A percentile compares a stretch with the other conserved stretches of the same genome.
phyloP scores from a whole-genome alignment of 2,329 filamentous ascomycete genomes.

The Ilyonectria sp. region DNA sequence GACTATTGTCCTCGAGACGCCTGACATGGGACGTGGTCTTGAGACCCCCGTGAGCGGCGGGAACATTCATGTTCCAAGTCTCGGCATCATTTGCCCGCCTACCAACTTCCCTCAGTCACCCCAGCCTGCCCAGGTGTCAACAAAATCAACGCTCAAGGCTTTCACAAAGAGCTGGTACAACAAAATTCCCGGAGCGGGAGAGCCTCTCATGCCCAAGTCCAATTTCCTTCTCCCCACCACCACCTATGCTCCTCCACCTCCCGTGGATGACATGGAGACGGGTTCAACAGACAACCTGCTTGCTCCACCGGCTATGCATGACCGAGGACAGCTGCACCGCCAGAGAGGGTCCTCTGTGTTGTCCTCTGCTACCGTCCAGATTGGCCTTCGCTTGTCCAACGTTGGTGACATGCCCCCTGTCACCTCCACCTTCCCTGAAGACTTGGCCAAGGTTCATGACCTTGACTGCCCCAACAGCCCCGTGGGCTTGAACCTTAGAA shows the following conservation, averaged over 20 bases:
- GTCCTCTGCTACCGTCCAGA: conserved; percentile 80
- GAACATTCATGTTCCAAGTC: conserved; percentile 27
- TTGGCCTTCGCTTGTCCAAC: conserved; percentile 77
- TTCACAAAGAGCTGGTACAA: conserved; percentile 48
- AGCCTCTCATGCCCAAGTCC: conserved; percentile 47
- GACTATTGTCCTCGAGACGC: conserved; percentile 13
- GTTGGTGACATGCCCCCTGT: conserved; percentile 63
- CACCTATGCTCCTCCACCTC: conserved; percentile 56
- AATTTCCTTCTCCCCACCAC: conserved; percentile 62
- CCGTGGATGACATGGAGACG: conserved; percentile 25
- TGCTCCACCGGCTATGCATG: conserved; percentile 62
- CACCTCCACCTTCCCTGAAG: conserved; percentile 39
- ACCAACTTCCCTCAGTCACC: conserved; percentile 33
- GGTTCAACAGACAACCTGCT: conserved; percentile 39
- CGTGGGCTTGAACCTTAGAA: conserved; percentile 37
- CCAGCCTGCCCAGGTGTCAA: conserved; percentile 34
- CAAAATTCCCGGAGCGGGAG: conserved; percentile 41
- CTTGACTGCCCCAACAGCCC: conserved; percentile 53
- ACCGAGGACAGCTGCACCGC: conserved; percentile 58
- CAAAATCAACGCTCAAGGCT: conserved; percentile 42
- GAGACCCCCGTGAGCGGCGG: conserved; percentile 9
- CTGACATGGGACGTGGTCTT: conserved; percentile 6
- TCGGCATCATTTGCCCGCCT: conserved; percentile 43
- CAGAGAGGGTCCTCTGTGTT: conserved; percentile 73
- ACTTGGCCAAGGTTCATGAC: conserved; percentile 54